These are phyloP conservation scores for Trichomonas vaginalis DNA, from an alignment of 208 protist genomes.

Conservation along the genomic window DNA sequence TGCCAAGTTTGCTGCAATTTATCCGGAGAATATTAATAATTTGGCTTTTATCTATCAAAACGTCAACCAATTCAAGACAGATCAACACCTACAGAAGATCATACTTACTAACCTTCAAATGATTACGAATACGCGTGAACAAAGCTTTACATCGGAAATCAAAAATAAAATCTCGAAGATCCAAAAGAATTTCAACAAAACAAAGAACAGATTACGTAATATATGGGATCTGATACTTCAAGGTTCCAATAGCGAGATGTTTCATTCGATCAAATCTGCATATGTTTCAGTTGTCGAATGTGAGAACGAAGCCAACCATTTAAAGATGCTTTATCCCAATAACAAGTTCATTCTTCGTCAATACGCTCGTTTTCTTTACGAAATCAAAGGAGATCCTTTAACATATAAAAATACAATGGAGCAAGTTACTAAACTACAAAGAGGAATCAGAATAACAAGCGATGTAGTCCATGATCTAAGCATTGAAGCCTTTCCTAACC, in stretches of 20 bases:
- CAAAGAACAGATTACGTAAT: background rate
- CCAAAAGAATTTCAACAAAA: background rate
- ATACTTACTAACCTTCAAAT: background rate
- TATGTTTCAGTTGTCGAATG: background rate
- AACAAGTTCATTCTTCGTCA: background rate
- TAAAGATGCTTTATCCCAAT: background rate
- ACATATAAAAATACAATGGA: background rate
- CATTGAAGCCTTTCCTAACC: background rate
- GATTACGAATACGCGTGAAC: background rate
- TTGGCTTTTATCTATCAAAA: background rate
- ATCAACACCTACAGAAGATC: too few species aligned
- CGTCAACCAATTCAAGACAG: background rate
- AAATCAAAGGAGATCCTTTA: too few species aligned
- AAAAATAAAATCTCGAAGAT: background rate
- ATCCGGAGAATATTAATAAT: background rate
- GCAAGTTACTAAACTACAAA: background rate
- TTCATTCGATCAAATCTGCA: background rate
- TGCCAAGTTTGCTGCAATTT: background rate
- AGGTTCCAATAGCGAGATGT: background rate
- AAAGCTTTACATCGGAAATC: background rate
- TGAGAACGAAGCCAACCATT: background rate
- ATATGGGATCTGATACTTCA: slow-evolving; percentile 8
- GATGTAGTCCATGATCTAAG: background rate
- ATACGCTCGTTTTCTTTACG: background rate
- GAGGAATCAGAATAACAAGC: background rate